phyloP scores from a whole-genome alignment of 176 grass and related monocot species.

The Zizania latifolia region DNA sequence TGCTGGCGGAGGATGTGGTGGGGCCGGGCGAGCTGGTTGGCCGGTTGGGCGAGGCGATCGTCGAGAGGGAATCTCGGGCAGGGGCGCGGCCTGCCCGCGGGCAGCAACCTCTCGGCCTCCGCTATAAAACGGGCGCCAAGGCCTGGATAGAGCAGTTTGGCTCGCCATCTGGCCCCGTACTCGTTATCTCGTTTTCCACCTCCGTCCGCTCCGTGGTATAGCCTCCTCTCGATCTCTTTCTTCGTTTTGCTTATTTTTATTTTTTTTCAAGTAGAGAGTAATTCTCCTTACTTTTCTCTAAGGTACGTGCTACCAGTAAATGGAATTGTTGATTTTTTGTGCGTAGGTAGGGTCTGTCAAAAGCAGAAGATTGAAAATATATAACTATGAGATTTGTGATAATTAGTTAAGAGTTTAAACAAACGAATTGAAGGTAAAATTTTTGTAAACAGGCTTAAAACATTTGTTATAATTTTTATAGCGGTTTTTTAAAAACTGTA shows the following conservation, averaged over 20 bases:
- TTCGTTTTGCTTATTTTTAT: neutral
- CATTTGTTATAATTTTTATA: too few relatives aligned
- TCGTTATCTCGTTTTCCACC: too few relatives aligned
- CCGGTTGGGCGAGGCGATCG: neutral
- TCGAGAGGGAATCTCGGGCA: slow-evolving; percentile 27
- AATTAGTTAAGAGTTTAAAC: too few relatives aligned
- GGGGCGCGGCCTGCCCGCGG: slow-evolving; percentile 10
- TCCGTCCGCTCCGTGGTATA: neutral
- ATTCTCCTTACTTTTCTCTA: too few relatives aligned
- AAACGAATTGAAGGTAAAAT: too few relatives aligned
- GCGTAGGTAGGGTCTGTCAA: too few relatives aligned
- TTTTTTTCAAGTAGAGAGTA: neutral
- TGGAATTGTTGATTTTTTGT: neutral
- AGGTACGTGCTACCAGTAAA: neutral
- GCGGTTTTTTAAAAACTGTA: too few relatives aligned
- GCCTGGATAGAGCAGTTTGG: slow-evolving; percentile 29
- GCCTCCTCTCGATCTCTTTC: too few relatives aligned
- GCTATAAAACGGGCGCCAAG: slow-evolving; percentile 27
- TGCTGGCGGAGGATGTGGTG: neutral
- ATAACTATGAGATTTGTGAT: too few relatives aligned
- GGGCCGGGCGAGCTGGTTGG: neutral
- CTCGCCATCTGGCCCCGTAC: neutral
- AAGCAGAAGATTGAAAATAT: too few relatives aligned
- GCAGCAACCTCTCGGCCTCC: too few relatives aligned
- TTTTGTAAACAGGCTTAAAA: too few relatives aligned